Conservation (phyloP, 108 stramenopile genomes). For the Nitzschia palea region DNA sequence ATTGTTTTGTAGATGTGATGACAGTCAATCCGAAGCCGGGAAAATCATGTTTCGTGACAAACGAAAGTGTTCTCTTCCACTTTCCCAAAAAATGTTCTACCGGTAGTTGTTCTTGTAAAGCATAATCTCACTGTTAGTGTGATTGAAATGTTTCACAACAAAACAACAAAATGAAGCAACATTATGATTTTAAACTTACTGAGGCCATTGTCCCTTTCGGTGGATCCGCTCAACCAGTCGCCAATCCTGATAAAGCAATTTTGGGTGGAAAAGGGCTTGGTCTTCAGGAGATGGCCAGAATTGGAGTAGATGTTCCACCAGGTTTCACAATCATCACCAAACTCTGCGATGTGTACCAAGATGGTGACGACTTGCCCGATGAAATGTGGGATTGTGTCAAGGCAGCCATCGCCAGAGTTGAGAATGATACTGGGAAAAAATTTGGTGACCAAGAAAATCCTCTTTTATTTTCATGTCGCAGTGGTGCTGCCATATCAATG, state of each 20-base stretch:
- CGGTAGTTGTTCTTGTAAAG: too few species aligned
- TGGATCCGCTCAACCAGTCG: constrained; percentile 28
- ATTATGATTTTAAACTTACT: not conserved
- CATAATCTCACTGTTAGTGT: too few species aligned
- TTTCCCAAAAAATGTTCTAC: too few species aligned
- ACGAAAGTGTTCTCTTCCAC: too few species aligned
- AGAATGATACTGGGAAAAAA: constrained; percentile 56
- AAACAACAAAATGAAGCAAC: constrained; percentile 3
- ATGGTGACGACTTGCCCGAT: constrained; percentile 44
- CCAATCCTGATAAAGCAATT: constrained; percentile 31
- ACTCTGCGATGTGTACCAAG: constrained; percentile 50
- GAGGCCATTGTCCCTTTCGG: constrained; percentile 34
- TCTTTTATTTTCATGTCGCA: constrained; percentile 62
- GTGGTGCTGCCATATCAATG: constrained; percentile 68
- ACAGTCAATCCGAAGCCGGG: too few species aligned
- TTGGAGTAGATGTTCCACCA: constrained; percentile 81
- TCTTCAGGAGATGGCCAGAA: constrained; percentile 63
- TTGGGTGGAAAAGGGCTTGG: constrained; percentile 79
- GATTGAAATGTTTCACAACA: too few species aligned
- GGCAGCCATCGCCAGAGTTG: constrained; percentile 31
- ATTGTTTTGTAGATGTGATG: too few species aligned
- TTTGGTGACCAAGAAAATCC: constrained; percentile 64
- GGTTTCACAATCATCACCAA: constrained; percentile 72
- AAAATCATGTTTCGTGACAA: too few species aligned
- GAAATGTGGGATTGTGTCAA: constrained; percentile 47